These are phyloP conservation scores for Golubevia sp. DNA, from an alignment of 1,284 basidiomycete species.

Conservation along the genomic window DNA sequence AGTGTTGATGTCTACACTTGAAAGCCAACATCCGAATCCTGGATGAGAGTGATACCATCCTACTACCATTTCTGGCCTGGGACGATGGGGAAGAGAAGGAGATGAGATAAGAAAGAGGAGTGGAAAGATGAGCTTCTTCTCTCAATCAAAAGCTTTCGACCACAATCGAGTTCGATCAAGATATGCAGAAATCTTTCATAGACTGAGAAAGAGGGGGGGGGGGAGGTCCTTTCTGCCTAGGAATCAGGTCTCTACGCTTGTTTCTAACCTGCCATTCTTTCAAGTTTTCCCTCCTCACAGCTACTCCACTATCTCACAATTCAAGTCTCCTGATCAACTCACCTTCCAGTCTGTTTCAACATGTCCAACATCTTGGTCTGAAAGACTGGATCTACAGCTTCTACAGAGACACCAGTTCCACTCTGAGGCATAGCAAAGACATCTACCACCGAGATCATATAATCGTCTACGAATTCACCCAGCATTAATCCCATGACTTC, in stretches of 20 bases:
- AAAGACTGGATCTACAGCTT: slow-evolving; percentile 99
- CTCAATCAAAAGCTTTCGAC: no score
- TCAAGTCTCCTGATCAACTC: slow-evolving; percentile 50
- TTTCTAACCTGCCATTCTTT: no score
- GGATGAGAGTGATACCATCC: slow-evolving; percentile 99
- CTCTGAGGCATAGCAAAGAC: slow-evolving; percentile 99
- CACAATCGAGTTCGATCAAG: no score
- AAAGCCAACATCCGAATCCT: slow-evolving; percentile 98
- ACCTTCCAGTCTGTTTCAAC: slow-evolving; percentile 98
- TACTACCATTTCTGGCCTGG: slow-evolving; percentile 91
- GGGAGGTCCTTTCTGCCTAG: not conserved
- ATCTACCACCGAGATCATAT: slow-evolving; percentile 82
- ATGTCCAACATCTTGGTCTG: slow-evolving; percentile 99
- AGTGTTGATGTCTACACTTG: slow-evolving; percentile 98
- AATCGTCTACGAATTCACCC: slow-evolving; percentile 98
- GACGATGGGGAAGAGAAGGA: not conserved
- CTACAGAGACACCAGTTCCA: slow-evolving; percentile 96
- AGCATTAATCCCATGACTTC: slow-evolving; percentile 99
- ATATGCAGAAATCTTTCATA: no score
- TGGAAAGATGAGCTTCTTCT: not conserved
- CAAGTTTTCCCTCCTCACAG: not conserved
- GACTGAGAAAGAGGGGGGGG: not conserved
- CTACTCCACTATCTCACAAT: not conserved
- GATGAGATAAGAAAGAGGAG: not conserved
- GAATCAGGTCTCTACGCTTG: no score